A percentile compares a stretch with the other conserved stretches of the same genome.
Conservation (phyloP, 441 rosid genomes). For the Euphorbia celastroides region DNA sequence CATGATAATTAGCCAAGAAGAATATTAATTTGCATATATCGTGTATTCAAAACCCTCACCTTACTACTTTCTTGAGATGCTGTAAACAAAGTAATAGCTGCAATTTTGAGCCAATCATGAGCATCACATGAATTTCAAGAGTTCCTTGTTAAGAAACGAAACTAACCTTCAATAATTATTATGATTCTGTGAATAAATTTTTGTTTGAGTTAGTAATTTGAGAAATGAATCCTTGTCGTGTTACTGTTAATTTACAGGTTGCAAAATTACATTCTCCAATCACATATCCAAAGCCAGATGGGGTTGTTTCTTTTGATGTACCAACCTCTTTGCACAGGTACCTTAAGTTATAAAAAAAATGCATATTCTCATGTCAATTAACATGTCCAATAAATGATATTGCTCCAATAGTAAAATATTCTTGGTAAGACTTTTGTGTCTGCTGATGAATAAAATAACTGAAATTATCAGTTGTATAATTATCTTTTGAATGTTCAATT, state of each 20-base stretch:
- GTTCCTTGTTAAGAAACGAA: neutral
- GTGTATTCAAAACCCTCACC: neutral
- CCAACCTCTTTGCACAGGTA: slow-evolving; percentile 95
- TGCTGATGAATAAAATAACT: neutral
- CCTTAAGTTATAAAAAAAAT: neutral
- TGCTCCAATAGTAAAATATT: neutral
- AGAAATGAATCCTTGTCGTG: slow-evolving; percentile 10
- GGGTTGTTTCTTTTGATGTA: slow-evolving; percentile 76
- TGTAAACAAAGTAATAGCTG: neutral
- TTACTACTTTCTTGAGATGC: neutral
- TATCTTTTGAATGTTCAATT: slow-evolving; percentile 11
- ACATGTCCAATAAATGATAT: neutral
- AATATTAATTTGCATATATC: neutral
- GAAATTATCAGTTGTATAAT: slow-evolving; percentile 12
- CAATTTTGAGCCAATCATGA: neutral
- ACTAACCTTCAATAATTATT: neutral
- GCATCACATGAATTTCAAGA: neutral
- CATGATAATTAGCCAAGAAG: neutral
- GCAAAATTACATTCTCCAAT: slow-evolving; percentile 58
- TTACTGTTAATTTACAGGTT: slow-evolving; percentile 40
- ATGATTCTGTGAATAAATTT: neutral
- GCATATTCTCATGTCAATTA: neutral
- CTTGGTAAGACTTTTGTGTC: neutral
- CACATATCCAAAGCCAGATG: slow-evolving; percentile 86
- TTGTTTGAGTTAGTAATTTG: neutral